A percentile compares a stretch with the other conserved stretches of the same genome.
phyloP scores from a whole-genome alignment of 139 green algal species.

The Prasinococcaceae sp. region DNA sequence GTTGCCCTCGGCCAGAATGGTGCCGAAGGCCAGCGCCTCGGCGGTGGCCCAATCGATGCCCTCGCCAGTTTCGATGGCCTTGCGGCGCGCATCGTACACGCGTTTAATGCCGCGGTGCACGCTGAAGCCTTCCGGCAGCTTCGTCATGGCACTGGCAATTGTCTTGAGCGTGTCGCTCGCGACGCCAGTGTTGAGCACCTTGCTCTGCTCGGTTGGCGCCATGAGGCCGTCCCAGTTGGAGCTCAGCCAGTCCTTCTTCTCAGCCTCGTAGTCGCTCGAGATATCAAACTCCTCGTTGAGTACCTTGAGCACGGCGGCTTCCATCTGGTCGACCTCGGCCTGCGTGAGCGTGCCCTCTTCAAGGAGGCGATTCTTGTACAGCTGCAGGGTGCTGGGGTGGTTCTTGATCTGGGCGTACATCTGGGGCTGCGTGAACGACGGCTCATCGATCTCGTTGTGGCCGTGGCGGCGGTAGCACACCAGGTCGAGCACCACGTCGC shows the following conservation, averaged over 20 bases:
- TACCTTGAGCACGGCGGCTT: conserved; percentile 40
- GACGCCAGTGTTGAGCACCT: conserved; percentile 82
- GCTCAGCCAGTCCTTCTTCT: conserved; percentile 68
- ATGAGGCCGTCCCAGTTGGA: conserved; percentile 87
- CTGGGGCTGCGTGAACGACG: conserved; percentile 92
- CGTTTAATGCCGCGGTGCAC: conserved; percentile 75
- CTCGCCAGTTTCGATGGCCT: conserved; percentile 56
- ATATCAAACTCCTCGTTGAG: conserved; percentile 66
- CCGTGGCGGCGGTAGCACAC: conserved; percentile 73
- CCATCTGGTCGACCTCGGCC: conserved; percentile 52
- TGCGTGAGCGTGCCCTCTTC: conserved; percentile 42
- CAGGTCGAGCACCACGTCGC: conserved; percentile 91
- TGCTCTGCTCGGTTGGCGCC: conserved; percentile 60
- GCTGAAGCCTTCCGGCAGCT: conserved; percentile 66
- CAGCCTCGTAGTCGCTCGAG: conserved; percentile 63
- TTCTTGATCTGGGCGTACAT: conserved; percentile 71
- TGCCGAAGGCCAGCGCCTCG: conserved; percentile 59
- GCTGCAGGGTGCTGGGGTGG: conserved; percentile 47
- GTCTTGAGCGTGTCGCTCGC: conserved; percentile 38
- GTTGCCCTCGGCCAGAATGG: conserved; percentile 81
- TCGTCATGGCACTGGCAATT: conserved; percentile 65
- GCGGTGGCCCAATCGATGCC: conserved; percentile 48
- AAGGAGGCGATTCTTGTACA: conserved; percentile 68
- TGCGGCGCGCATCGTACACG: conserved; percentile 64
- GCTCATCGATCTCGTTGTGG: conserved; percentile 99